Evolutionary conservation across 176 grass and related monocot genomes (phyloP), one percentile per base, ranked within the genome.

Genomic region (Zoysia japonica): DNA sequence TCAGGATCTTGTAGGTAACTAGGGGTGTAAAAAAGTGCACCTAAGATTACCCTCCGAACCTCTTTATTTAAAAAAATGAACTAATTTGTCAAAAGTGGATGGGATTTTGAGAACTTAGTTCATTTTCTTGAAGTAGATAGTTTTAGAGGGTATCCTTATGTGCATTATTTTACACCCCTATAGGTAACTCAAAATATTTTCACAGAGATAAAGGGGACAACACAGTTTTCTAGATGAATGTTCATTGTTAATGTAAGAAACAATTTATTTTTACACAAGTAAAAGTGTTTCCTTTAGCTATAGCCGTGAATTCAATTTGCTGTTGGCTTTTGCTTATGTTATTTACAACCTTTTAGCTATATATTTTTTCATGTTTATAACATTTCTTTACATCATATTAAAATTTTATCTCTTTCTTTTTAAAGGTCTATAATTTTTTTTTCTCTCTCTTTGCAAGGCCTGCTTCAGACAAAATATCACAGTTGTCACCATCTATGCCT

Each of bases 401-500:
- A 43, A 1, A 74, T 78, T 80, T 80, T 65, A 71, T 48, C 64
- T 76, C 3, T 37, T 74, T 55, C 48, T 61, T 59, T 56, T 16
- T 43, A 60, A 62, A 63, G 37, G 16, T 80, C 8, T 45, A 11
- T 84, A 74, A 88, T 59, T 15, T 62, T 67, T 49, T 49, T 72
- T 62, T 2, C 48, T 45, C 84, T 78, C 62, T 83, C 36, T 63
- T 88, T 88, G 67, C 74, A 59, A 97, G 95, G 91, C 91, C 16
- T 97, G 95, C 85, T 97, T 97, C 88, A 97, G 95, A 77, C 83
- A 80, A 80, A 94, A 77, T 83, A 68, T 92, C 74, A 77, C 95
- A 8, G 91, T 97, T 41, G 85, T 97, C 66, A 97, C 95, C n/a
- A 95, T 99, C 55, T 99, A 99, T 88, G 75, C 96, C 69, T 95